phyloP scores from a whole-genome alignment of 164 flowering plant genomes.

The Magnolia changhungtana region DNA sequence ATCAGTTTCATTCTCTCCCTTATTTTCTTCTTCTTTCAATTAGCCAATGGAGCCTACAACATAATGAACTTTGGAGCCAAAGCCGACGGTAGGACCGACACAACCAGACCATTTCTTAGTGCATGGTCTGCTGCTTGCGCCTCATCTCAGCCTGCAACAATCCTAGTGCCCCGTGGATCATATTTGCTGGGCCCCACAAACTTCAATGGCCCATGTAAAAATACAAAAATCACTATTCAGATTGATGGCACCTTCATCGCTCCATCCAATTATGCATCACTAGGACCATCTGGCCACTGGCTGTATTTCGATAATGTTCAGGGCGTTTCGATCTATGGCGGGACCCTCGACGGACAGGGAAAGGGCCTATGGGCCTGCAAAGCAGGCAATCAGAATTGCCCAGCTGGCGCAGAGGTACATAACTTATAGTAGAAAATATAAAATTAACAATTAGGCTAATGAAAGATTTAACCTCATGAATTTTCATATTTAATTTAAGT shows the following conservation, averaged over 20 bases:
- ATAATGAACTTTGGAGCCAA: constrained; percentile 22
- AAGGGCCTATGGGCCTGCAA: constrained; percentile 26
- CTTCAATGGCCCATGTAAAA: constrained; percentile 28
- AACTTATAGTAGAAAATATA: not conserved
- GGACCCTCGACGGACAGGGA: constrained; percentile 22
- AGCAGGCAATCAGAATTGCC: constrained; percentile 9
- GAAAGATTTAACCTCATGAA: too few relatives aligned
- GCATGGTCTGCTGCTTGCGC: constrained; percentile 31
- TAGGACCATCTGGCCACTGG: constrained; percentile 16
- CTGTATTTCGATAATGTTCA: constrained; percentile 16
- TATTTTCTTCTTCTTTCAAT: not conserved
- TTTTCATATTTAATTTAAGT: too few relatives aligned
- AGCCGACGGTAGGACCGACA: constrained; percentile 21
- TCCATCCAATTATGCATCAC: constrained; percentile 10
- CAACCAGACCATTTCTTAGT: constrained; percentile 16
- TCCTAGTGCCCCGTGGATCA: constrained; percentile 25
- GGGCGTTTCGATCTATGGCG: constrained; percentile 22
- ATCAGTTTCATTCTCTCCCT: not conserved
- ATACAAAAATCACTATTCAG: constrained; percentile 4
- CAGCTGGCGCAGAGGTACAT: constrained; percentile 25
- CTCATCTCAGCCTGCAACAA: constrained; percentile 12
- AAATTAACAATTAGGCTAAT: not conserved
- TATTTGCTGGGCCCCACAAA: constrained; percentile 17
- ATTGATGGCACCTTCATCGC: constrained; percentile 28
- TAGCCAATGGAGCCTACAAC: constrained; percentile 16